phyloP scores from a whole-genome alignment of 192 early-diverging fungal species.

The Neocallimastix lanati region DNA sequence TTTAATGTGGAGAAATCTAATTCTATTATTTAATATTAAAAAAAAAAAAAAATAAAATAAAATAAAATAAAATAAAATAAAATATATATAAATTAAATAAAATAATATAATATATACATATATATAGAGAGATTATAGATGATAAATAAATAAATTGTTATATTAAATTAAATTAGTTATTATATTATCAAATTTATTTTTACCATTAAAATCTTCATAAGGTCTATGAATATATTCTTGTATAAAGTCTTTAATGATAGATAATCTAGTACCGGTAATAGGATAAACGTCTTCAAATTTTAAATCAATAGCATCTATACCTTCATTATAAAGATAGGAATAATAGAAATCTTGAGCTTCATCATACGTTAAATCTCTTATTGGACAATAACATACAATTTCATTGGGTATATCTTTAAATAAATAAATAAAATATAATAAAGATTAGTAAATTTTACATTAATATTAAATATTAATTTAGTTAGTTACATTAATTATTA shows the following conservation, averaged over 20 bases:
- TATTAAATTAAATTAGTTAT: no score
- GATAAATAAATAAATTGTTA: no score
- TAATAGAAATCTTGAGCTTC: background rate
- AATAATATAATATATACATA: no score
- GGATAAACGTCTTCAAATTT: background rate
- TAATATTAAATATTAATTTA: no score
- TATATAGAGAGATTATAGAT: no score
- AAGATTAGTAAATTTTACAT: no score
- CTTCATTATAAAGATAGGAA: background rate
- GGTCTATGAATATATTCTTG: background rate
- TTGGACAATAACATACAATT: background rate
- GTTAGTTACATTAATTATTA: no score
- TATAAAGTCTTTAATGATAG: background rate
- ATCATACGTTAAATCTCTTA: background rate
- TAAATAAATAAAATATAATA: background rate
- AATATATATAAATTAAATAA: no score
- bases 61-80: no score
- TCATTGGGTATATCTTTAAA: background rate
- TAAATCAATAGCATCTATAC: background rate
- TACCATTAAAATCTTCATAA: background rate
- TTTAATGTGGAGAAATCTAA: background rate
- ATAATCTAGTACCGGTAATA: background rate
- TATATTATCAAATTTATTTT: background rate
- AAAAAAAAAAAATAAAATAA: background rate
- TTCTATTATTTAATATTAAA: background rate